Evolutionary conservation across 257 asterid genomes (phyloP).

Genomic region (Thymus quinquecostatus): DNA sequence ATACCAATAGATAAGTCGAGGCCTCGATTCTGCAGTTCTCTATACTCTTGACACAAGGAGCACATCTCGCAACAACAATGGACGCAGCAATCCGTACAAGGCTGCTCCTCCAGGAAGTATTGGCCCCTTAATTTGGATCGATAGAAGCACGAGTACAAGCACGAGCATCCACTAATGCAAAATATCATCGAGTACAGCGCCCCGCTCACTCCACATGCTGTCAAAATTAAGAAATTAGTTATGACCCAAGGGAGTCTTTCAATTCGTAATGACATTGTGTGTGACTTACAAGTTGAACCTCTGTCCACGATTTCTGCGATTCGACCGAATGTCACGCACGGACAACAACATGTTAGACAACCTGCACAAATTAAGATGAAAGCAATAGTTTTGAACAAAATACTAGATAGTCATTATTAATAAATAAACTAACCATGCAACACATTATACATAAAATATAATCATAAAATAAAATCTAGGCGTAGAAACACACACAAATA

Average conservation of each 20-base stretch:
- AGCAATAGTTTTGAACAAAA: too few species aligned
- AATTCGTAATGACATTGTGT: background rate
- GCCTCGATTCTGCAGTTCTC: constrained; percentile 53
- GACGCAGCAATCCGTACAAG: constrained; percentile 61
- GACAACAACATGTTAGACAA: constrained; percentile 72
- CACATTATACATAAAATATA: too few species aligned
- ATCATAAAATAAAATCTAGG: too few species aligned
- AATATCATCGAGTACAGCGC: constrained; percentile 46
- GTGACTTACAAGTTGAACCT: constrained; percentile 61
- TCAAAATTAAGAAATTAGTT: too few species aligned
- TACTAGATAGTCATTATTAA: too few species aligned
- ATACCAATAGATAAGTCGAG: constrained; percentile 55
- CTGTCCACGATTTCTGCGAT: constrained; percentile 66
- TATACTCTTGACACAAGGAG: constrained; percentile 66
- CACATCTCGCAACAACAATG: constrained; percentile 61
- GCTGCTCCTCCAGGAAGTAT: constrained; percentile 52
- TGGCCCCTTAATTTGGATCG: constrained; percentile 66
- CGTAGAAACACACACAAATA: too few species aligned
- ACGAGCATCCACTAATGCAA: constrained; percentile 52
- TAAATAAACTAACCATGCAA: too few species aligned
- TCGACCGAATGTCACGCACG: constrained; percentile 73
- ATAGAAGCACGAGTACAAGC: constrained; percentile 66
- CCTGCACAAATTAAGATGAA: constrained; percentile 14
- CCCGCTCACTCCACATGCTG: constrained; percentile 74
- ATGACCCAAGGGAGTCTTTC: too few species aligned